Percentiles rank a stretch among this genome's conserved stretches.
These are phyloP conservation scores for Trichocladium antarcticum DNA, from an alignment of 495 filamentous ascomycete species.

Conservation along the genomic window DNA sequence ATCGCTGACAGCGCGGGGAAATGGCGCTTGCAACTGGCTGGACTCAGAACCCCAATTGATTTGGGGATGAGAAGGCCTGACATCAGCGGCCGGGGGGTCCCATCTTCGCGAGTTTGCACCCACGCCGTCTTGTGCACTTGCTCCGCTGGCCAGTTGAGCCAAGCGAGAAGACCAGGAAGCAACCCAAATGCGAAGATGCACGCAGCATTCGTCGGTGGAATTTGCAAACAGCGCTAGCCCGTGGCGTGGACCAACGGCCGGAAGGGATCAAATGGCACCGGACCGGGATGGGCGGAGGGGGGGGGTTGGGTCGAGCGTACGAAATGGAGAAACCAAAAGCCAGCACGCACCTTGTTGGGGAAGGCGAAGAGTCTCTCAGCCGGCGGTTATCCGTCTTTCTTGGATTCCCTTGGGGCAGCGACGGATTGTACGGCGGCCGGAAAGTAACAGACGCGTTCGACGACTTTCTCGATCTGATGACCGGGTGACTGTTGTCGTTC, in stretches of 20 bases:
- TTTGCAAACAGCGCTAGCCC: too few species aligned
- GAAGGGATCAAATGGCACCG: slow-evolving; percentile 4
- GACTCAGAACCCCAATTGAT: not conserved
- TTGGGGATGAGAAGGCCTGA: not conserved
- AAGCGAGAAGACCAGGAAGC: not conserved
- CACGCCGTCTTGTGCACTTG: not conserved
- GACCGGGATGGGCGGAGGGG: not conserved
- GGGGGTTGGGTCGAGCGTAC: not conserved
- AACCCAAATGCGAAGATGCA: slow-evolving; percentile 5
- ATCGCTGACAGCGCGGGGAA: not conserved
- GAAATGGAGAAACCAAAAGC: slow-evolving; percentile 2
- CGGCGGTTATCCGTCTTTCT: slow-evolving; percentile 33
- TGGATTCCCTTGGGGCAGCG: slow-evolving; percentile 35
- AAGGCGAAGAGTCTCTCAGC: slow-evolving; percentile 37
- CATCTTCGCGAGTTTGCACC: not conserved
- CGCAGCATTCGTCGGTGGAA: slow-evolving; percentile 5
- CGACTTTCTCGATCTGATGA: slow-evolving; percentile 29
- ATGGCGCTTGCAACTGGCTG: not conserved
- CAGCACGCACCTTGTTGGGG: slow-evolving; percentile 35
- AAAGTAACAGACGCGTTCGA: slow-evolving; percentile 36
- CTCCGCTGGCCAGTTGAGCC: not conserved
- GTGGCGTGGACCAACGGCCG: too few species aligned
- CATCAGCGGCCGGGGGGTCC: too few species aligned
- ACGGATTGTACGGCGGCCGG: slow-evolving; percentile 30
- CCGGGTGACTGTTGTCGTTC: slow-evolving; percentile 14